Evolutionary conservation across 2,329 filamentous ascomycete genomes (phyloP).

Genomic region (Pseudogymnoascus sp.): DNA sequence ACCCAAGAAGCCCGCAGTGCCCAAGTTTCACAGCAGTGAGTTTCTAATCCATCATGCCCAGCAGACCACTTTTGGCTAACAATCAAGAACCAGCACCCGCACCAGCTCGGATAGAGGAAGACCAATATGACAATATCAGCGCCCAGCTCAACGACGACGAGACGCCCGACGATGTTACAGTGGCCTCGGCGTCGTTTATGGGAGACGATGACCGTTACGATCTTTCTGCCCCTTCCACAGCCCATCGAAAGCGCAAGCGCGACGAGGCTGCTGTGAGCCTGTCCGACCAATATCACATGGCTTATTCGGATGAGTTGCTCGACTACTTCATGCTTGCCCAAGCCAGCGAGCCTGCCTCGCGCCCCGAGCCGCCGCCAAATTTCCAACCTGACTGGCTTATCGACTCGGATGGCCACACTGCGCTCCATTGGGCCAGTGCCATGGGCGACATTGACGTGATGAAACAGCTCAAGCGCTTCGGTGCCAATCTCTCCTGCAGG

Average conservation of each 20-base stretch:
- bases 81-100: constrained; percentile 30
- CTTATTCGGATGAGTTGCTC: constrained; percentile 86
- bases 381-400: constrained; percentile 90
- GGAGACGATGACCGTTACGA: constrained; percentile 75
- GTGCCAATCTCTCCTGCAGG: constrained; percentile 63
- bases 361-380: constrained; percentile 71
- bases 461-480: constrained; percentile 73
- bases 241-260: constrained; percentile 70
- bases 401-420: constrained; percentile 85
- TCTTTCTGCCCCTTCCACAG: constrained; percentile 55
- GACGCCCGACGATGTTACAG: constrained; percentile 69
- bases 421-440: constrained; percentile 91
- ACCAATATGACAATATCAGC: constrained; percentile 58
- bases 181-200: constrained; percentile 77
- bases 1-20: constrained; percentile 56
- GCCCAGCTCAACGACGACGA: constrained; percentile 64
- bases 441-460: constrained; percentile 96
- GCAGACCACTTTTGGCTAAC: constrained; percentile 19
- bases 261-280: constrained; percentile 53
- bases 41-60: constrained; percentile 10
- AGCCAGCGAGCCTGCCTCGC: constrained; percentile 63
- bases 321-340: constrained; percentile 92
- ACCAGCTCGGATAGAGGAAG: constrained; percentile 40
- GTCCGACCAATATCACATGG: constrained; percentile 74
- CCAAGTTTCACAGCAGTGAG: constrained; percentile 47